phyloP scores from a whole-genome alignment of 2,329 filamentous ascomycete genomes.

The Didymosphaeria variabile region DNA sequence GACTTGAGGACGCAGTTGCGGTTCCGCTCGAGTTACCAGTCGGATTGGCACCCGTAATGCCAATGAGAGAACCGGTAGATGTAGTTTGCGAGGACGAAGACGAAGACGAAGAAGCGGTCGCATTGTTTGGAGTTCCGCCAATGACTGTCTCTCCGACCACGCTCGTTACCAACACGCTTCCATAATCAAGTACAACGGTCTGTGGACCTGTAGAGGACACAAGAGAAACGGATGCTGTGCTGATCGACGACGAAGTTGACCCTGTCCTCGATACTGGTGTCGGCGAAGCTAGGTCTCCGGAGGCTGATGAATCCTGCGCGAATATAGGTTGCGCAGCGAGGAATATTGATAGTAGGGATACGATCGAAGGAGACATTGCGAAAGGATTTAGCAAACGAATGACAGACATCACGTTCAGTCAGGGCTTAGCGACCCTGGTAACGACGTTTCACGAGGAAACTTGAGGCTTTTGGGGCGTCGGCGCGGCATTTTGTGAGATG shows the following conservation, averaged over 20 bases:
- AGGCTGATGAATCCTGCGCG: constrained; percentile 2
- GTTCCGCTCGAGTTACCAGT: constrained; percentile 20
- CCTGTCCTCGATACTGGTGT: constrained; percentile 5
- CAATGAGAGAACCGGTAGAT: constrained; percentile 26
- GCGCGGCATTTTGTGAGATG: neutral
- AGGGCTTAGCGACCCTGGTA: neutral
- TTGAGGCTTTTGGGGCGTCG: neutral
- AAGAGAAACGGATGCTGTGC: constrained; percentile 16
- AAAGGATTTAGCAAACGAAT: constrained; percentile 1
- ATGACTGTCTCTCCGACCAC: constrained; percentile 5
- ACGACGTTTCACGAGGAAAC: neutral
- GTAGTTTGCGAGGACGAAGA: constrained; percentile 22
- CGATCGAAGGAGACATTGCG: constrained; percentile 2
- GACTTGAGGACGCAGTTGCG: constrained; percentile 21
- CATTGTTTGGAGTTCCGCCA: neutral
- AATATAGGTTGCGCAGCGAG: constrained; percentile 3
- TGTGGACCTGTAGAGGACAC: neutral
- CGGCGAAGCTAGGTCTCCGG: constrained; percentile 7
- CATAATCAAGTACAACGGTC: constrained; percentile 3
- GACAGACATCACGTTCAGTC: constrained; percentile 2
- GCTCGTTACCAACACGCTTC: constrained; percentile 7
- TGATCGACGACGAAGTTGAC: constrained; percentile 5
- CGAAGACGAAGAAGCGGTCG: constrained; percentile 6
- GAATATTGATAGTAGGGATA: constrained; percentile 1
- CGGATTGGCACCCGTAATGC: constrained; percentile 28